Evolutionary conservation across 768 basidiomycete genomes (phyloP), one percentile per base, ranked within the genome.

Genomic region (Lactarius hatsudake): DNA sequence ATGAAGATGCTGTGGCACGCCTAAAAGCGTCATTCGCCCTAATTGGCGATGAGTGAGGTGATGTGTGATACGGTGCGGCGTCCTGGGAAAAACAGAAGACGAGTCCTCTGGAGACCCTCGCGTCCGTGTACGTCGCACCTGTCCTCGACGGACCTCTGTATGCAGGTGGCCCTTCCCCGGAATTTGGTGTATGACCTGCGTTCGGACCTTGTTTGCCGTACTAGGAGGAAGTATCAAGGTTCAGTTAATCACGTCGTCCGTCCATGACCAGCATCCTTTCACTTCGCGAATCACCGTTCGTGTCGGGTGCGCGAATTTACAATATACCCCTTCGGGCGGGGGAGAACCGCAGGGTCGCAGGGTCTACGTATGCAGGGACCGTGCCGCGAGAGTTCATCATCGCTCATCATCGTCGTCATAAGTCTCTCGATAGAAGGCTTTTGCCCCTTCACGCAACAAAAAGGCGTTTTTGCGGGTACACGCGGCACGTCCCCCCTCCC

Each of bases 1-100:
- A 73, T 62, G 65, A 69, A 42, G 71, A 67, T 20, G 66, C 70
- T 23, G 45, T 74, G 63, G 67, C 66, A 56, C 68, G 64, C n/a
- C 68, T 74, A 32, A 63, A 64, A 62, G 71, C 72, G 59, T 65
- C 70, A 40, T 61, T 42, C 10, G 26, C 55, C n/a, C 38, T 69
- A 42, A 43, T 69, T 32, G n/a, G 61, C 15, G 45, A 61, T 42
- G 57, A 51, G 23, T 51, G 48, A 51, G 12, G n/a, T 23, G n/a
- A 51, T 42, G 12, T 63, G 56, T 59, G 36, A 38, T 38, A 38
- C 12, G 36, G 36, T 48, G 43, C 38, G 68, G 53, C 51, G 66
- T 28, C 56, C 62, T 67, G 66, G 48, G 66, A 63, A 66, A 28
- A 60, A 42, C 6, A 53, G 51, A 40, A 36, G 23, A 54, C 3